Evolutionary conservation across 2,329 filamentous ascomycete genomes (phyloP).

Genomic region (Pseudopyricularia javanii): DNA sequence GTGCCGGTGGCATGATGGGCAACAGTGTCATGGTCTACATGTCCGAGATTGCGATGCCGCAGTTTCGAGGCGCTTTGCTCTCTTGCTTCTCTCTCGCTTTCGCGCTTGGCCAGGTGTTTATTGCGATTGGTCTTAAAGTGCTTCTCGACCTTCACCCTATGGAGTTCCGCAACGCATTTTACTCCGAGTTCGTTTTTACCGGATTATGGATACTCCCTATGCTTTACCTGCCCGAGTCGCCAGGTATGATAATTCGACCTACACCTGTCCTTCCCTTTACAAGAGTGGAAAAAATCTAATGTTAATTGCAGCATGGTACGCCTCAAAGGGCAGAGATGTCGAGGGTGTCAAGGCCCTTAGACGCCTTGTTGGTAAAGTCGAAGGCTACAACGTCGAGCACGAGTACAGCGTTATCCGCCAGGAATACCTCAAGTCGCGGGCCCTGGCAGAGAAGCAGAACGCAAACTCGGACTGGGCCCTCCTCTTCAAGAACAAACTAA

Average conservation of each 20-base stretch:
- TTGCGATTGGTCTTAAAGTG: background rate
- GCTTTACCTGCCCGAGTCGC: conserved; percentile 4
- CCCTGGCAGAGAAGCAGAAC: background rate
- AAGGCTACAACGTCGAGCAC: conserved; percentile 7
- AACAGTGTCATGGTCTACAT: conserved; percentile 4
- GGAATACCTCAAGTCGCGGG: conserved; percentile 6
- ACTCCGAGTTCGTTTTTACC: conserved; percentile 2
- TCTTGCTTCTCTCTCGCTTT: conserved; percentile 3
- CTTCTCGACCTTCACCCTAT: background rate
- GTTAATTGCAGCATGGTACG: background rate
- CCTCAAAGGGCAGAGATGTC: background rate
- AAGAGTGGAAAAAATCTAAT: no score
- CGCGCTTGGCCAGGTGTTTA: conserved; percentile 4
- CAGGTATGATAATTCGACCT: background rate
- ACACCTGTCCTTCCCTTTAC: background rate
- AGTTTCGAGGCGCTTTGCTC: conserved; percentile 3
- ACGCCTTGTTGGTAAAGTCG: conserved; percentile 4
- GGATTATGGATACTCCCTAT: conserved; percentile 3
- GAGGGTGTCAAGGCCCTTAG: conserved; percentile 8
- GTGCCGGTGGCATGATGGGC: conserved; percentile 2
- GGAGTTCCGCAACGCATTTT: background rate
- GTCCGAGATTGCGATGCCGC: conserved; percentile 4
- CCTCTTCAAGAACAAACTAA: conserved; percentile 2
- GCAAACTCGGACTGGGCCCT: conserved; percentile 5
- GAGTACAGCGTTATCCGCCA: conserved; percentile 10